phyloP scores from a whole-genome alignment of 2,329 filamentous ascomycete species.

The Arthroderma uncinatum region DNA sequence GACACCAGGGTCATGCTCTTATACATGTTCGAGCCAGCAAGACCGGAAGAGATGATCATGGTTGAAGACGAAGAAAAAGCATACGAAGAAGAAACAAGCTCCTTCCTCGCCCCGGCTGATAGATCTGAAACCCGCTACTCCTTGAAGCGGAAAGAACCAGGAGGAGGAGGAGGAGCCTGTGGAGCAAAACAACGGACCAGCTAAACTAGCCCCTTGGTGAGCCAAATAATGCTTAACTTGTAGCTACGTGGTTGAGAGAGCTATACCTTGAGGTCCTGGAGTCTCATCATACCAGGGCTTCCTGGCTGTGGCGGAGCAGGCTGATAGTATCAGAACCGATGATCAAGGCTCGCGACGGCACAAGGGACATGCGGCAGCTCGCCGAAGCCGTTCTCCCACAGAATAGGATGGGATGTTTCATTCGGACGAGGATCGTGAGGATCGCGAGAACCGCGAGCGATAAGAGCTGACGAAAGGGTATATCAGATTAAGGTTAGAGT shows the following conservation, averaged over 20 bases:
- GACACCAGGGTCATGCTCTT: not conserved
- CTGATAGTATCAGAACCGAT: not conserved
- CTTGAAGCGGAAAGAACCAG: constrained; percentile 2
- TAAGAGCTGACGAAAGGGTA: not conserved
- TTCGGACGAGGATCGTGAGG: not conserved
- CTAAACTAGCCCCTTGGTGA: not conserved
- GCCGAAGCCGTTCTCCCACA: not conserved
- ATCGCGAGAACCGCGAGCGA: too few relatives aligned
- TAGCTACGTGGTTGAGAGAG: not conserved
- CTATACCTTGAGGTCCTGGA: not conserved
- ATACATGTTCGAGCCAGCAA: not conserved
- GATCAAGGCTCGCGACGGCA: not conserved
- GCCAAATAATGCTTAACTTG: not conserved
- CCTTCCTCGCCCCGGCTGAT: not conserved
- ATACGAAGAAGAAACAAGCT: not conserved
- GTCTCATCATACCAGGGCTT: not conserved
- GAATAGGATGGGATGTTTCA: not conserved
- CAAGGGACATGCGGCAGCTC: not conserved
- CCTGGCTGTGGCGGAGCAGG: not conserved
- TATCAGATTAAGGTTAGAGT: too few relatives aligned
- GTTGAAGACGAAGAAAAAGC: not conserved
- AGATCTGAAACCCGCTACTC: not conserved
- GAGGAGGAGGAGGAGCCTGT: not conserved
- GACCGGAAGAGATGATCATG: not conserved
- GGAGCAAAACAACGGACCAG: not conserved